phyloP scores from a whole-genome alignment of 805 yeast genomes.

The Candida jianshihensis region DNA sequence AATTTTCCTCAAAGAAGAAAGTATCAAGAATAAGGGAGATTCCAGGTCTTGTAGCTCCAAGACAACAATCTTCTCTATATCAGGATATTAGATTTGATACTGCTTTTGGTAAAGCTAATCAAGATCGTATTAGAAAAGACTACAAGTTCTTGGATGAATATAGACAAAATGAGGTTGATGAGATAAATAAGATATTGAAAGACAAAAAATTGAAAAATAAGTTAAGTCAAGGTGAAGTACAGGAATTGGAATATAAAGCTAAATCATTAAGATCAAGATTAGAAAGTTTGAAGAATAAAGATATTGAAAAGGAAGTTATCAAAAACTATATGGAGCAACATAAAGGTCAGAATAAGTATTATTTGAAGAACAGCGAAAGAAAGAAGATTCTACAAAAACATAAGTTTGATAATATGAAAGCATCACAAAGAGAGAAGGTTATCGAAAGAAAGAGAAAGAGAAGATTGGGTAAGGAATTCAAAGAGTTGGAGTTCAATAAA shows the following conservation, averaged over 20 bases:
- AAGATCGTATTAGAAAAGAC: slow-evolving; percentile 58
- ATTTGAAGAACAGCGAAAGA: slow-evolving; percentile 63
- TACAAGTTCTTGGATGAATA: slow-evolving; percentile 85
- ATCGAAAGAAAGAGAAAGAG: slow-evolving; percentile 85
- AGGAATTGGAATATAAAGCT: slow-evolving; percentile 46
- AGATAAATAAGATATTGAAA: slow-evolving; percentile 48
- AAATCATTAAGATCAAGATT: slow-evolving; percentile 63
- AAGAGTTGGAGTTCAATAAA: slow-evolving; percentile 35
- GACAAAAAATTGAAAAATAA: slow-evolving; percentile 41
- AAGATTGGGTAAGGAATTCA: slow-evolving; percentile 76
- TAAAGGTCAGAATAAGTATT: slow-evolving; percentile 46
- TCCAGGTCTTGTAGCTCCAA: slow-evolving; percentile 51
- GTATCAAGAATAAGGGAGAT: slow-evolving; percentile 67
- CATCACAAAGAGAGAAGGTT: slow-evolving; percentile 68
- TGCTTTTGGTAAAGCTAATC: slow-evolving; percentile 80
- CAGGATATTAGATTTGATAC: slow-evolving; percentile 88
- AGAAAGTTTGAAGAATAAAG: slow-evolving; percentile 65
- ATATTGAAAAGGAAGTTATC: slow-evolving; percentile 64
- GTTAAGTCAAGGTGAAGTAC: slow-evolving; percentile 37
- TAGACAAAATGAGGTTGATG: slow-evolving; percentile 62
- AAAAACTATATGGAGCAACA: slow-evolving; percentile 43
- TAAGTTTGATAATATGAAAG: slow-evolving; percentile 68
- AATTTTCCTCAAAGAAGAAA: slow-evolving; percentile 63
- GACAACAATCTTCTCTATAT: slow-evolving; percentile 37
- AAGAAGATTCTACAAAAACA: slow-evolving; percentile 70